phyloP scores from a whole-genome alignment of 2,329 filamentous ascomycete genomes.

The Nemania sp. region DNA sequence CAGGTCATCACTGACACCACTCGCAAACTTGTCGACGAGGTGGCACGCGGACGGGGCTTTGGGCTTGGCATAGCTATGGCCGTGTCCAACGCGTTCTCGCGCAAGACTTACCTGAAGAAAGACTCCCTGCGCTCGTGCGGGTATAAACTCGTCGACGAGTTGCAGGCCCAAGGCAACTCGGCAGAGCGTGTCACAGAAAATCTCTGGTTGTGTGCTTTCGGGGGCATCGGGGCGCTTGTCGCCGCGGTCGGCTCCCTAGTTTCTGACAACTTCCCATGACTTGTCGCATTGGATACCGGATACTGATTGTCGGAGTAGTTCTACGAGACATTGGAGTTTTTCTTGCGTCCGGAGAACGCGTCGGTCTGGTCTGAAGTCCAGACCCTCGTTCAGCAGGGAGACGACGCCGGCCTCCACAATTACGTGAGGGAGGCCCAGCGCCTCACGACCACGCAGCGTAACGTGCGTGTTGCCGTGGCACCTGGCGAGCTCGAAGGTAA shows the following conservation, averaged over 20 bases:
- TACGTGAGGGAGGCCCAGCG: conserved; percentile 50
- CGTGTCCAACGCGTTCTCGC: conserved; percentile 36
- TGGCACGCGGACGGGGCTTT: conserved; percentile 38
- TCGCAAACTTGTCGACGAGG: conserved; percentile 47
- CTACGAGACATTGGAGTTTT: conserved; percentile 50
- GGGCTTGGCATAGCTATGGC: conserved; percentile 36
- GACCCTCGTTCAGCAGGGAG: conserved; percentile 42
- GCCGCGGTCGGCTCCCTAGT: conserved; percentile 41
- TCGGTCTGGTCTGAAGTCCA: conserved; percentile 51
- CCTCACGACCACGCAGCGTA: conserved; percentile 47
- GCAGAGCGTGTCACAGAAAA: conserved; percentile 44
- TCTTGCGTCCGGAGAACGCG: conserved; percentile 47
- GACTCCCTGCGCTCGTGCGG: conserved; percentile 47
- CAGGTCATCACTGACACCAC: conserved; percentile 46
- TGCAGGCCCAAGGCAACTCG: conserved; percentile 42
- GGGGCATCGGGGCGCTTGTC: conserved; percentile 46
- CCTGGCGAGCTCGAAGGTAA: conserved; percentile 45
- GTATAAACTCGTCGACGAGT: conserved; percentile 44
- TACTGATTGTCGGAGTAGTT: conserved; percentile 41
- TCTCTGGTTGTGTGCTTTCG: conserved; percentile 48
- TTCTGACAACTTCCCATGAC: neutral
- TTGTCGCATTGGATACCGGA: neutral
- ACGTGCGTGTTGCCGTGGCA: conserved; percentile 43
- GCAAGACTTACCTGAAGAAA: conserved; percentile 41
- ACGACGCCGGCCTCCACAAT: conserved; percentile 42